Base-by-base conservation (phyloP, 164 flowering plant genomes). In the Malania oleifera region DNA sequence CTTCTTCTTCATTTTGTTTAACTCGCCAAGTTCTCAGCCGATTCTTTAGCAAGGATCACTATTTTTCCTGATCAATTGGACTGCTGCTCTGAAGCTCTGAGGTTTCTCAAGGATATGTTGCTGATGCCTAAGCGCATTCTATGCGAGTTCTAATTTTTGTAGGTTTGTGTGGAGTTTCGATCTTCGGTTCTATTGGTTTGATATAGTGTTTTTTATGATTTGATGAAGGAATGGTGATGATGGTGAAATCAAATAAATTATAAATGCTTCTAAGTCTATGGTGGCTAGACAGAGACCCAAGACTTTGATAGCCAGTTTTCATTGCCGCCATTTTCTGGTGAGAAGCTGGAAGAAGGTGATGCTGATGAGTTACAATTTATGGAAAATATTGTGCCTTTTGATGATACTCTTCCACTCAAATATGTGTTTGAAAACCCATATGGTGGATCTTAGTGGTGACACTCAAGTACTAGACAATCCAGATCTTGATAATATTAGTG, bases 11-110 rank as follows among this genome's bases (percentile, higher is more conserved):
- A 13, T 49, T 12, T n/a, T n/a, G n/a, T n/a, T 15, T 48, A 24
- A 43, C 51, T 61, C 46, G 68, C 66, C 19, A 40, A 67, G 20
- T 67, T 73, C 71, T 66, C 81, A 5, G 19, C 69, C 47, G 77
- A 73, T 57, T 31, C 63, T 29, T 77, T 82, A 20, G 70, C 68
- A 2, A 65, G 56, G 44, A 54, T 63, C 19, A 19, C 62, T 8
- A 74, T 88, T 51, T 63, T 85, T 1, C 41, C 79, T 23, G 80
- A 85, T 59, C 91, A 88, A 71, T n/a, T 58, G 23, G 54, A 56
- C 2, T 27, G 45, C 71, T 85, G 89, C 74, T 65, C 74, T 12
- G 68, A 82, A 40, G 96, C 91, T 29, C 77, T 85, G 50, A 35
- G 25, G 2, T 38, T 52, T 54, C 67, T 88, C 67, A 72, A 60